Percentiles rank a stretch among this genome's conserved stretches.
These are phyloP conservation scores for Tetrahymena borealis DNA, from an alignment of 73 alveolate species.

Conservation along the genomic window DNA sequence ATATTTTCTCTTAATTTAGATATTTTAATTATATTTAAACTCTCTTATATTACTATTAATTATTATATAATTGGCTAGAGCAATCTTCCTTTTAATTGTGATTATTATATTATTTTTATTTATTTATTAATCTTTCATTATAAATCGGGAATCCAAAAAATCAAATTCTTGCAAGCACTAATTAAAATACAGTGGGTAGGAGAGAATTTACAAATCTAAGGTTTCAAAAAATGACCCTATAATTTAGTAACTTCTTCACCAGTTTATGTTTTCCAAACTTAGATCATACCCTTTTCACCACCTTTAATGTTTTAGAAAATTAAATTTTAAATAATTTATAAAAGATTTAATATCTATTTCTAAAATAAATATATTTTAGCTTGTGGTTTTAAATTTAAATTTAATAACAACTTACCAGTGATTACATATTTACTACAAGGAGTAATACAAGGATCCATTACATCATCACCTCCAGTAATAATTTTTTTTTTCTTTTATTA, in stretches of 20 bases:
- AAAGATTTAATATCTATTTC: no score
- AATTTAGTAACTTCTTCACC: not conserved
- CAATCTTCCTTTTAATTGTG: no score
- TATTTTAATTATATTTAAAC: no score
- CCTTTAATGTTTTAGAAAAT: not conserved
- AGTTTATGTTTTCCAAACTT: not conserved
- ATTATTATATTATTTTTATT: no score
- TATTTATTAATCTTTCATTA: not conserved
- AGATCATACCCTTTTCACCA: not conserved
- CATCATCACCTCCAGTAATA: not conserved
- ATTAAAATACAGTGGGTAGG: not conserved
- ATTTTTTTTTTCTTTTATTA: not conserved
- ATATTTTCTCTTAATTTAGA: no score
- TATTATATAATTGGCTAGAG: no score
- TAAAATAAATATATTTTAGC: no score
- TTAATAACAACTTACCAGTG: not conserved
- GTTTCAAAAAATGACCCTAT: not conserved
- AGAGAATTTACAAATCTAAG: not conserved
- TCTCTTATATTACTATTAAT: no score
- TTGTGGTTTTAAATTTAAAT: no score
- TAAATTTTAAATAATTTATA: not conserved
- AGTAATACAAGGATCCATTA: not conserved
- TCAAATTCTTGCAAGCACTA: not conserved
- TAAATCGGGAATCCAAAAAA: conserved; percentile 2
- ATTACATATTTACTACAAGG: not conserved